Evolutionary conservation across 2,329 filamentous ascomycete species (phyloP).

Genomic region (Diaporthe destruens): DNA sequence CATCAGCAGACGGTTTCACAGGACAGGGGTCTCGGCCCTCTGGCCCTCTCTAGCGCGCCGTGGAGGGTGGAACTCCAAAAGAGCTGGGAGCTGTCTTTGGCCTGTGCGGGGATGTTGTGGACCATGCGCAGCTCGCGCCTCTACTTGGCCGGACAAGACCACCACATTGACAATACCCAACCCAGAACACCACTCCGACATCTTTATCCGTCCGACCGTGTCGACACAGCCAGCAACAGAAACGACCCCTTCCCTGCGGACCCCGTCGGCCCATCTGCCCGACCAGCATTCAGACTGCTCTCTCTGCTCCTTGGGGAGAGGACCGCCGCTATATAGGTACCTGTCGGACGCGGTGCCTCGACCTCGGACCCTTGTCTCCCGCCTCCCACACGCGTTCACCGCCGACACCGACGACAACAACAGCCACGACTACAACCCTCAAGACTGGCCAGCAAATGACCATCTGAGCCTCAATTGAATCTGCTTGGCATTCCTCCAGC

Average conservation of each 20-base stretch:
- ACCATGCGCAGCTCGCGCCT: constrained; percentile 35
- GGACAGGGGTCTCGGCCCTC: constrained; percentile 20
- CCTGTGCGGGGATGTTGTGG: constrained; percentile 40
- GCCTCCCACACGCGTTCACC: constrained; percentile 37
- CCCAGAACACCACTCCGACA: not conserved
- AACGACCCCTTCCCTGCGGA: not conserved
- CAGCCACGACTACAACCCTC: not conserved
- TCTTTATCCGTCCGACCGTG: not conserved
- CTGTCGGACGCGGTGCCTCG: constrained; percentile 30
- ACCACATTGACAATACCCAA: not conserved
- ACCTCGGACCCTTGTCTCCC: constrained; percentile 35
- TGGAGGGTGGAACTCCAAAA: constrained; percentile 32
- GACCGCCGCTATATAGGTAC: not conserved
- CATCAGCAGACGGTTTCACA: constrained; percentile 14
- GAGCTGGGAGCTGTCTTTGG: constrained; percentile 39
- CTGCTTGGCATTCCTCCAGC: not conserved
- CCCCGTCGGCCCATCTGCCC: not conserved
- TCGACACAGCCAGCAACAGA: not conserved
- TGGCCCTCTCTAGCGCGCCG: constrained; percentile 27
- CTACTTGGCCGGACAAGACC: not conserved
- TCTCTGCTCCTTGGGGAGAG: not conserved
- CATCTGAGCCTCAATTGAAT: not conserved
- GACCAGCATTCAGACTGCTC: not conserved
- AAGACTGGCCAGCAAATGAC: not conserved
- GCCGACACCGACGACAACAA: constrained; percentile 30